A percentile compares a stretch with the other conserved stretches of the same genome.
phyloP scores from a whole-genome alignment of 2,329 filamentous ascomycete species.

The Bimuria novae-zelandiae region DNA sequence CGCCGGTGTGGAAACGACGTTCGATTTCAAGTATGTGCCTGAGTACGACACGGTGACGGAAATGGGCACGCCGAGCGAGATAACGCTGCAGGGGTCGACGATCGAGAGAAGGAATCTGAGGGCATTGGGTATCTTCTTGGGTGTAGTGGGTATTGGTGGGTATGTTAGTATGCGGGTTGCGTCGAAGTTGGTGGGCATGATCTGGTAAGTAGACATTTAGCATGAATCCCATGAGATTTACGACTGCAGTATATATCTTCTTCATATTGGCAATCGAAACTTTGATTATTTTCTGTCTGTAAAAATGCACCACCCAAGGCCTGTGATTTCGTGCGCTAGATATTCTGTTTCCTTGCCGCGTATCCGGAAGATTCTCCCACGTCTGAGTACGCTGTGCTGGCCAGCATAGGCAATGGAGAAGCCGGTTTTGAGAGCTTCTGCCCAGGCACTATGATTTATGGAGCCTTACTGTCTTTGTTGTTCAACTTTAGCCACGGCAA shows the following conservation, averaged over 20 bases:
- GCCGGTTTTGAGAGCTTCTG: too few species aligned
- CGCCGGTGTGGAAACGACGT: conserved; percentile 62
- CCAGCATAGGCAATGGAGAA: too few species aligned
- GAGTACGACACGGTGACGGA: conserved; percentile 57
- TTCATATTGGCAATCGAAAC: too few species aligned
- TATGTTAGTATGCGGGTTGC: conserved; percentile 33
- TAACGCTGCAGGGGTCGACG: conserved; percentile 41
- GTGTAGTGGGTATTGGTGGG: conserved; percentile 29
- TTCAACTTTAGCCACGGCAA: too few species aligned
- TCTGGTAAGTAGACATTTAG: conserved; percentile 11
- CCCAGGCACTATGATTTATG: too few species aligned
- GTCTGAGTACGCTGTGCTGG: too few species aligned
- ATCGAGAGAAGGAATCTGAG: conserved; percentile 56
- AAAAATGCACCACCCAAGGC: too few species aligned
- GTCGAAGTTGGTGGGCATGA: conserved; percentile 19
- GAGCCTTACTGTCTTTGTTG: too few species aligned
- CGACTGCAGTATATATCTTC: not conserved
- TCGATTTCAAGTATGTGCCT: conserved; percentile 74
- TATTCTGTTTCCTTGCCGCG: too few species aligned
- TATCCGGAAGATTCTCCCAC: too few species aligned
- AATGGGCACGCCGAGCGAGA: conserved; percentile 50
- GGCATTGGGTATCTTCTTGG: conserved; percentile 50
- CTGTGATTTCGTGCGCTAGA: too few species aligned
- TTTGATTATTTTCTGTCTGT: not conserved
- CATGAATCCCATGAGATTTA: not conserved